These are phyloP conservation scores for Amborella trichopoda DNA, from an alignment of 164 flowering plant species.

Conservation along the genomic window DNA sequence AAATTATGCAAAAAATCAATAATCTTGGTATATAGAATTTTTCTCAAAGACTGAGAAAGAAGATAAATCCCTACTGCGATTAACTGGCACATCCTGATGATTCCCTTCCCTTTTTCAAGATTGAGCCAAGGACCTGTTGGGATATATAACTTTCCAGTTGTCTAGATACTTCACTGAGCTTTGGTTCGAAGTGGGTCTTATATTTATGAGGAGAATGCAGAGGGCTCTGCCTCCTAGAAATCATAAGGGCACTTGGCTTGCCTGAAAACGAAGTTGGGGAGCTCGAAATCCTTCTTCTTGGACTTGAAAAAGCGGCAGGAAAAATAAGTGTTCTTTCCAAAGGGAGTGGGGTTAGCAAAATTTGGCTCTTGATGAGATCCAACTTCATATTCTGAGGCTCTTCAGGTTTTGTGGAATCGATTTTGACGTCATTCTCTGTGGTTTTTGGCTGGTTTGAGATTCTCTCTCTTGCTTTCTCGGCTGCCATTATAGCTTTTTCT, in stretches of 20 bases:
- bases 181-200: constrained; percentile 65
- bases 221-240: constrained; percentile 45
- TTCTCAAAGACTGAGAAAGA: constrained; percentile 72
- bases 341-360: constrained; percentile 62
- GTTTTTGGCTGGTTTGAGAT: constrained; percentile 40
- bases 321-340: constrained; percentile 22
- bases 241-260: constrained; percentile 3
- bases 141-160: constrained; percentile 86
- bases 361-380: constrained; percentile 10
- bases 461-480: constrained; percentile 71
- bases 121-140: constrained; percentile 69
- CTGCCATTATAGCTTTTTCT: constrained; percentile 70
- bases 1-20: too few relatives aligned
- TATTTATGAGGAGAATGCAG: constrained; percentile 12
- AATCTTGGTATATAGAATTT: too few relatives aligned
- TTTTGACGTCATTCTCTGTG: too few relatives aligned
- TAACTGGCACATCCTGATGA: constrained; percentile 48
- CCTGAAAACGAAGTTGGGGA: constrained; percentile 32
- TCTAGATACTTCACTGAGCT: constrained; percentile 74
- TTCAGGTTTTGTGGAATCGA: too few relatives aligned
- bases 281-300: constrained; percentile 67
- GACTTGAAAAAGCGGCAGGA: constrained; percentile 49
- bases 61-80: background rate
- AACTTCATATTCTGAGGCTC: background rate
- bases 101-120: constrained; percentile 42